Conservation (phyloP, 768 basidiomycete genomes). For the Pleurotus citrinopileatus region DNA sequence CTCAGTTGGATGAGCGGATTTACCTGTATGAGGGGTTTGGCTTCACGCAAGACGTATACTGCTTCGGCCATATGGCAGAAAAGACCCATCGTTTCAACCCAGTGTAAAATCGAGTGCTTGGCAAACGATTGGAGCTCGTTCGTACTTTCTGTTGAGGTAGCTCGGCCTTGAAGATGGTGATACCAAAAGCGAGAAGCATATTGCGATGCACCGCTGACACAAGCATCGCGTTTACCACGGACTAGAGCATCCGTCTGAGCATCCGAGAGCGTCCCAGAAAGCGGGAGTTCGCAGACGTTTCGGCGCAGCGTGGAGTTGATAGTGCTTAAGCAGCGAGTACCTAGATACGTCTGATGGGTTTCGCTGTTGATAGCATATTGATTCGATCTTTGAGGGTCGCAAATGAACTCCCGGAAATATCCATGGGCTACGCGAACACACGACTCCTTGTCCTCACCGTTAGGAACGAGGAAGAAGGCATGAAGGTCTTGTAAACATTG, state of each 20-base stretch:
- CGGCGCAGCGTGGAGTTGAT: conserved; percentile 5
- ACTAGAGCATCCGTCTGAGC: not conserved
- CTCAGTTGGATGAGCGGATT: too few species aligned
- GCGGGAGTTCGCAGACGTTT: conserved; percentile 11
- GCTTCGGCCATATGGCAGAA: not conserved
- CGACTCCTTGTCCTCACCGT: not conserved
- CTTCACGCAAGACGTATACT: not conserved
- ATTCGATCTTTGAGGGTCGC: not conserved
- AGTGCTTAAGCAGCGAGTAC: conserved; percentile 1
- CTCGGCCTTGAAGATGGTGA: conserved; percentile 7
- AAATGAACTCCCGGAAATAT: not conserved
- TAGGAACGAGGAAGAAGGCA: not conserved
- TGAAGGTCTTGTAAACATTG: not conserved
- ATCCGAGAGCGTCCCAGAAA: not conserved
- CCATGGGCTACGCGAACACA: not conserved
- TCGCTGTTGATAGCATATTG: conserved; percentile 6
- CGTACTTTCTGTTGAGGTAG: not conserved
- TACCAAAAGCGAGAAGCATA: conserved; percentile 17
- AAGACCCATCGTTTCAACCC: conserved; percentile 12
- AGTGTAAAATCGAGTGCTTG: conserved; percentile 1
- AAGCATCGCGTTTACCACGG: not conserved
- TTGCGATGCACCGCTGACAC: conserved; percentile 7
- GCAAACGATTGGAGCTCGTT: not conserved
- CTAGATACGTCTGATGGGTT: conserved; percentile 7
- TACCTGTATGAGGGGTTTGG: not conserved